phyloP scores from a whole-genome alignment of 192 early-diverging fungal species.

The Entomortierella beljakovae region DNA sequence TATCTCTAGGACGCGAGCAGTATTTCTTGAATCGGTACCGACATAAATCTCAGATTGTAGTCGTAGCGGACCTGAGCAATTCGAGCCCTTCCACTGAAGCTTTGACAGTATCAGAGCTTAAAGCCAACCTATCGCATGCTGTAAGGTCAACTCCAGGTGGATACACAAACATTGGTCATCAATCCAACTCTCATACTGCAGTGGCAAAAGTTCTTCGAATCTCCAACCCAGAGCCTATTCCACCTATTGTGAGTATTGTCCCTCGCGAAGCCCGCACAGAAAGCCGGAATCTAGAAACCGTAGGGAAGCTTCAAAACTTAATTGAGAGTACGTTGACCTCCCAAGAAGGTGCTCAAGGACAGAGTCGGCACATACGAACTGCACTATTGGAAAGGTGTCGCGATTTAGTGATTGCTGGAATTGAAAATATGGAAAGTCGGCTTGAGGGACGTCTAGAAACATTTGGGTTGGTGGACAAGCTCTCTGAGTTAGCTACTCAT shows the following conservation, averaged over 20 bases:
- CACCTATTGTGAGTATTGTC: conserved; percentile 18
- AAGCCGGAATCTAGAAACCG: conserved; percentile 18
- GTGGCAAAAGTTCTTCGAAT: conserved; percentile 44
- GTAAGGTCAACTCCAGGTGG: conserved; percentile 30
- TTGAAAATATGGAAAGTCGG: conserved; percentile 42
- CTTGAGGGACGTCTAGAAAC: conserved; percentile 33
- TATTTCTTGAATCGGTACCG: conserved; percentile 48
- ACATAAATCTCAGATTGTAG: conserved; percentile 47
- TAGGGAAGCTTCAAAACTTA: conserved; percentile 34
- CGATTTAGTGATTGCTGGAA: conserved; percentile 32
- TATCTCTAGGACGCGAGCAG: conserved; percentile 42
- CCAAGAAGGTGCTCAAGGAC: neutral
- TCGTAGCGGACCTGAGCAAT: conserved; percentile 37
- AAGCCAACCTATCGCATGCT: conserved; percentile 37
- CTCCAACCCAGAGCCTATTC: conserved; percentile 46
- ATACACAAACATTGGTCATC: conserved; percentile 32
- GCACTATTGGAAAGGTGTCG: conserved; percentile 39
- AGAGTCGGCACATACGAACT: conserved; percentile 23
- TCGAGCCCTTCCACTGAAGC: conserved; percentile 14
- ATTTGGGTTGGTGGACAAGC: conserved; percentile 31
- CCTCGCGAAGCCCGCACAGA: conserved; percentile 14
- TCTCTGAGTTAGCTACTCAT: conserved; percentile 31
- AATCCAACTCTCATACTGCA: neutral
- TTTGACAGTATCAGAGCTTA: conserved; percentile 29
- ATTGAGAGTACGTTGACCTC: conserved; percentile 23